Evolutionary conservation across 306 rosid genomes (phyloP).

Genomic region (Pterocarpus macrocarpus): DNA sequence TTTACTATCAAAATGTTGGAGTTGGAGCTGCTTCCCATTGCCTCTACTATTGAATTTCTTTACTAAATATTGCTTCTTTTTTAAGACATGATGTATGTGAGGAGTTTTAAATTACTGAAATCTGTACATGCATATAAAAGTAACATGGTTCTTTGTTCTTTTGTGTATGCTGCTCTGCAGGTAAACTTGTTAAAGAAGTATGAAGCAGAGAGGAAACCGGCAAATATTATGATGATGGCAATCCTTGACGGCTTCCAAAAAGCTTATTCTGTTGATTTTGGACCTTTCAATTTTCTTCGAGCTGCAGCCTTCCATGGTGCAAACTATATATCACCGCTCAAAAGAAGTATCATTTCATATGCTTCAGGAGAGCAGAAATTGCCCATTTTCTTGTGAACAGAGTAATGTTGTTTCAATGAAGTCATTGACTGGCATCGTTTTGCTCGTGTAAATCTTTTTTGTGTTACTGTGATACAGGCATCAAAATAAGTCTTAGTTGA

Average conservation of each 20-base stretch:
- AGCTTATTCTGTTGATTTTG: conserved; percentile 88
- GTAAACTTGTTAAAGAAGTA: conserved; percentile 74
- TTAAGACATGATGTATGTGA: not conserved
- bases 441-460: conserved; percentile 8
- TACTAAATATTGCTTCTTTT: not conserved
- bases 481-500: conserved; percentile 27
- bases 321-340: conserved; percentile 76
- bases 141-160: conserved; percentile 9
- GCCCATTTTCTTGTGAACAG: conserved; percentile 66
- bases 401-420: conserved; percentile 13
- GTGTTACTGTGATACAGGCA: not conserved
- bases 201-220: conserved; percentile 79
- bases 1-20: not conserved
- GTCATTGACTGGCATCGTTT: not conserved
- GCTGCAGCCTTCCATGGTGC: conserved; percentile 87
- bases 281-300: conserved; percentile 79
- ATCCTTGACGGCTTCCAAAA: conserved; percentile 87
- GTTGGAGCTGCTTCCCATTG: not conserved
- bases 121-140: not conserved
- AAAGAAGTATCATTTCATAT: conserved; percentile 82
- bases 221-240: conserved; percentile 85
- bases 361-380: conserved; percentile 86
- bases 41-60: not conserved
- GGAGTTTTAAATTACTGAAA: not conserved
- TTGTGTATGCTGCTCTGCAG: conserved; percentile 54